Conservation (phyloP, 106 monocot genomes). For the Dendrobium officinale region DNA sequence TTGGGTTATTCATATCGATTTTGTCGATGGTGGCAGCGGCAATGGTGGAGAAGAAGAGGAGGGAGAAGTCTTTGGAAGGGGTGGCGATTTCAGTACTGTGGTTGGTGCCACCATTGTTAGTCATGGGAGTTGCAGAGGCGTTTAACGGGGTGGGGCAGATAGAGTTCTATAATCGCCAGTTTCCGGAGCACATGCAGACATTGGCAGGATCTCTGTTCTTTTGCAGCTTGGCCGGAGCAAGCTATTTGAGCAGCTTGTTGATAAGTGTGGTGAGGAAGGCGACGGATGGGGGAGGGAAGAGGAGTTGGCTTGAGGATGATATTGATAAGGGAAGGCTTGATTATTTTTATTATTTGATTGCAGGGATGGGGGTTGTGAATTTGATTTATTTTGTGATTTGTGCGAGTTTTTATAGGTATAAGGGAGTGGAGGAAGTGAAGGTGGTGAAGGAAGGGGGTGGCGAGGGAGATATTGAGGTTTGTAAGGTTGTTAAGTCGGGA, state of each 20-base stretch:
- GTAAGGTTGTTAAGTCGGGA: too few species aligned
- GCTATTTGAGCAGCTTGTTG: neutral
- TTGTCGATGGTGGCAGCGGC: neutral
- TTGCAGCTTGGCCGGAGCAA: neutral
- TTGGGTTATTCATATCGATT: neutral
- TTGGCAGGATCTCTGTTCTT: neutral
- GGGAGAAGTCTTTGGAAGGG: neutral
- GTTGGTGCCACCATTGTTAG: neutral
- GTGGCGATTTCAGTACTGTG: neutral
- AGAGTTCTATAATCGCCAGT: neutral
- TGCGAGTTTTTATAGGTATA: neutral
- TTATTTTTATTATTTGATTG: slow-evolving; percentile 5
- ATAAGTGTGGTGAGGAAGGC: neutral
- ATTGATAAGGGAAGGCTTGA: neutral
- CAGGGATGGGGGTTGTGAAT: neutral
- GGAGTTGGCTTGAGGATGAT: slow-evolving; percentile 4
- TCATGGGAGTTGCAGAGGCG: slow-evolving; percentile 1
- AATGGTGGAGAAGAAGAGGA: neutral
- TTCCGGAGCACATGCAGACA: slow-evolving; percentile 8
- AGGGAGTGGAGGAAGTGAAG: neutral
- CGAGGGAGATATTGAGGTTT: too few species aligned
- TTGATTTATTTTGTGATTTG: neutral
- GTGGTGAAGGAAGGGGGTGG: neutral
- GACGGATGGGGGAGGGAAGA: neutral
- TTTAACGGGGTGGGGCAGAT: slow-evolving; percentile 4